Evolutionary conservation across 345 rosid species (phyloP).

Genomic region (Raphanus raphanistrum): DNA sequence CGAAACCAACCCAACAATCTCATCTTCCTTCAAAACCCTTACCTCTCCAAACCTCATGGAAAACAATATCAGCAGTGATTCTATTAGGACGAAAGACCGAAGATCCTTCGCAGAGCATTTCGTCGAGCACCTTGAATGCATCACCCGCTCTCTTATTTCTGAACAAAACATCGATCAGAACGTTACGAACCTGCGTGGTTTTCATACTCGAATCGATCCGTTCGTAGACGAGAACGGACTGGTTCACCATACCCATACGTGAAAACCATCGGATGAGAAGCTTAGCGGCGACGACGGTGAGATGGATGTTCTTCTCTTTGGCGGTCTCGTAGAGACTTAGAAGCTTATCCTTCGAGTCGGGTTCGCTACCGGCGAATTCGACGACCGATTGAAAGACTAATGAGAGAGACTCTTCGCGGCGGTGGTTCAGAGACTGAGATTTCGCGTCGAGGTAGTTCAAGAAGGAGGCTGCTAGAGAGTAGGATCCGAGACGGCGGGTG

Average conservation of each 20-base stretch:
- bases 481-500: slow-evolving; percentile 55
- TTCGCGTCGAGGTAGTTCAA: slow-evolving; percentile 46
- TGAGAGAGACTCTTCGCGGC: slow-evolving; percentile 42
- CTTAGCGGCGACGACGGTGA: slow-evolving; percentile 45
- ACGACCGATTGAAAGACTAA: slow-evolving; percentile 54
- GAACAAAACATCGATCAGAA: slow-evolving; percentile 37
- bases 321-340: slow-evolving; percentile 48
- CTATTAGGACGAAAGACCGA: slow-evolving; percentile 47
- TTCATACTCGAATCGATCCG: slow-evolving; percentile 41
- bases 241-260: slow-evolving; percentile 47
- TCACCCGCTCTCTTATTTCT: slow-evolving; percentile 43
- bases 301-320: slow-evolving; percentile 52
- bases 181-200: slow-evolving; percentile 51
- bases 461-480: slow-evolving; percentile 59
- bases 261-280: slow-evolving; percentile 56
- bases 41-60: slow-evolving; percentile 43
- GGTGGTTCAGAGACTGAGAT: slow-evolving; percentile 33
- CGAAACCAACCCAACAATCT: slow-evolving; percentile 45
- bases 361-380: slow-evolving; percentile 55
- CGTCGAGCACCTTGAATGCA: slow-evolving; percentile 81
- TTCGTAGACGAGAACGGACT: slow-evolving; percentile 47
- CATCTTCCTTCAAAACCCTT: slow-evolving; percentile 40
- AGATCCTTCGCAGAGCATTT: slow-evolving; percentile 57
- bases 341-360: slow-evolving; percentile 38
- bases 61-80: slow-evolving; percentile 49